These are phyloP conservation scores for Trichophyton schoenleinii DNA, from an alignment of 2,329 filamentous ascomycete species.

Conservation along the genomic window DNA sequence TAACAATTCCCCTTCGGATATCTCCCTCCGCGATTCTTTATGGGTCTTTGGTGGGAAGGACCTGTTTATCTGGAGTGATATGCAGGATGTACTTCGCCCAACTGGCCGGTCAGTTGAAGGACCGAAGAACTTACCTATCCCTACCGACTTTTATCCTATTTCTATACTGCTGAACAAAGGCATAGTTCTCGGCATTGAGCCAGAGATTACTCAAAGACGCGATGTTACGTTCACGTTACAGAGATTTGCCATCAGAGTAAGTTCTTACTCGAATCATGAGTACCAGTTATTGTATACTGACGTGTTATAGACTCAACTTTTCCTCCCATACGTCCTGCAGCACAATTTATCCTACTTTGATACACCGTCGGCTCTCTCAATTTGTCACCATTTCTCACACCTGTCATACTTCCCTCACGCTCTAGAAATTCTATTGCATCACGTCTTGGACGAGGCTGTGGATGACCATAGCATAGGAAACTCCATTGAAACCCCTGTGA, in stretches of 20 bases:
- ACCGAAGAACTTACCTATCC: conserved; percentile 60
- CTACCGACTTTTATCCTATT: conserved; percentile 90
- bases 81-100: conserved; percentile 67
- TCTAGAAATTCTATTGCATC: conserved; percentile 80
- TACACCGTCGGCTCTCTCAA: conserved; percentile 63
- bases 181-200: conserved; percentile 79
- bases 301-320: conserved; percentile 62
- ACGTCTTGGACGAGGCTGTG: conserved; percentile 88
- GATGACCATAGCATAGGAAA: conserved; percentile 40
- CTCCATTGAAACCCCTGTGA: background rate
- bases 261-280: conserved; percentile 21
- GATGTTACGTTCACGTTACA: conserved; percentile 77
- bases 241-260: conserved; percentile 69
- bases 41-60: conserved; percentile 89
- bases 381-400: conserved; percentile 74
- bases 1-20: conserved; percentile 30
- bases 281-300: background rate
- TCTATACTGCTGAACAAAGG: conserved; percentile 81
- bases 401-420: conserved; percentile 89
- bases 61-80: conserved; percentile 77
- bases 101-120: conserved; percentile 49
- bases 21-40: conserved; percentile 67
- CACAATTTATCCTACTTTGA: conserved; percentile 65
- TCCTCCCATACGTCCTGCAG: conserved; percentile 75
- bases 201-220: conserved; percentile 82